Evolutionary conservation across 345 rosid species (phyloP), one percentile per base, ranked within the genome.

Genomic region (Odontarrhena argentea): DNA sequence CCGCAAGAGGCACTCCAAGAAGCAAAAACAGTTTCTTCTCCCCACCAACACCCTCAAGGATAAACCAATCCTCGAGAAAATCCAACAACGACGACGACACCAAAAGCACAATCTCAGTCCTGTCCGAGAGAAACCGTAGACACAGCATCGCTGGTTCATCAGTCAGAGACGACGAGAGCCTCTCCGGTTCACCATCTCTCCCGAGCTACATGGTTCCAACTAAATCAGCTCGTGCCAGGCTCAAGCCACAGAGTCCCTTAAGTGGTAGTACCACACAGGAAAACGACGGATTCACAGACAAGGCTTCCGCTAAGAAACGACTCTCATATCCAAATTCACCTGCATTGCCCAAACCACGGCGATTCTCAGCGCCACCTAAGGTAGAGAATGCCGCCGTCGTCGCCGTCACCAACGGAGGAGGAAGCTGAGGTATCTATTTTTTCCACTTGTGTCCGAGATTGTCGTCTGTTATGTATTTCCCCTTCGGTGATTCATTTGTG

Each of bases 141-240:
- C 93, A 91, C 71, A 90, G 87, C 79, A 81, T 82, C 3, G 93
- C 77, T 44, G 88, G 85, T 37, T 73, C 86, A 38, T 73, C 77
- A 0, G 82, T 86, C 4, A 75, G 82, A 62, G 96, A 92, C 15
- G 89, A 89, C n/a, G 88, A 89, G 74, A 94, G 97, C 73, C 80
- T 85, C 0, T 81, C 80, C 2, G 79, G 86, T 72, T 83, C 85
- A 32, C 83, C 84, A 13, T 71, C 47, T 63, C 79, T 86, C 62
- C 97, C 89, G 1, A 88, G 97, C 67, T 95, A 91, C 80, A 95
- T 89, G 97, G 88, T 89, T 47, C 82, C 96, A 12, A 95, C 99
- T 0, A 63, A 91, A 68, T 89, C 96, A 50, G 99, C 97, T 57
- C 77, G 84, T 74, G 97, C 96, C 1, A 91, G 84, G 78, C 80